Conservation (phyloP, 2,329 filamentous ascomycete species). For the Sarocladium brachiariae region DNA sequence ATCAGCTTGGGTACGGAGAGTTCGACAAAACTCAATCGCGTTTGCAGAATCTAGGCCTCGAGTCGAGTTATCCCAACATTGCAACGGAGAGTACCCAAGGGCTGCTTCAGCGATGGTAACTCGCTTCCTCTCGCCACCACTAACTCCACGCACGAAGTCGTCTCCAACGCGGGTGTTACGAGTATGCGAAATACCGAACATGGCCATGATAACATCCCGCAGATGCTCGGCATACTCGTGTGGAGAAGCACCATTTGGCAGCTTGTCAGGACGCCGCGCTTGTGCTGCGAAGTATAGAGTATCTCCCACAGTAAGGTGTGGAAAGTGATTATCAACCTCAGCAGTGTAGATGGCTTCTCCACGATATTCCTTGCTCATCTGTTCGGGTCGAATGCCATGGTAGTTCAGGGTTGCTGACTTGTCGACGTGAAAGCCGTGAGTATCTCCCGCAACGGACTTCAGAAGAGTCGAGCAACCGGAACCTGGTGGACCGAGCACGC, state of each 20-base stretch:
- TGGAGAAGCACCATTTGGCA: constrained; percentile 51
- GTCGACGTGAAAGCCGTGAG: constrained; percentile 56
- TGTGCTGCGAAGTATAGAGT: constrained; percentile 72
- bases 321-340: constrained; percentile 78
- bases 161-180: constrained; percentile 67
- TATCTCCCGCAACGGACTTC: constrained; percentile 50
- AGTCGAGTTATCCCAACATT: constrained; percentile 67
- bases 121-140: constrained; percentile 65
- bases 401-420: constrained; percentile 56
- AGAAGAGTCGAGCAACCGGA: constrained; percentile 61
- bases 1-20: constrained; percentile 59
- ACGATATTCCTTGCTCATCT: constrained; percentile 72
- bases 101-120: constrained; percentile 57
- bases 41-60: constrained; percentile 70
- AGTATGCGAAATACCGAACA: constrained; percentile 69
- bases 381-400: constrained; percentile 58
- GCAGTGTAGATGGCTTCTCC: constrained; percentile 85
- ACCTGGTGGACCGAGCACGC: constrained; percentile 48
- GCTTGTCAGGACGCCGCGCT: constrained; percentile 56
- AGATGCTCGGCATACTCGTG: constrained; percentile 54
- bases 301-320: constrained; percentile 68
- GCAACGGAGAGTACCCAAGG: constrained; percentile 52
- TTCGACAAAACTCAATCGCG: constrained; percentile 68
- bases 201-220: constrained; percentile 67
- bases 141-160: constrained; percentile 68